Percentiles rank a stretch among this genome's conserved stretches.
Conservation (phyloP, 2,329 filamentous ascomycete genomes). For the Chaetomium sp. region DNA sequence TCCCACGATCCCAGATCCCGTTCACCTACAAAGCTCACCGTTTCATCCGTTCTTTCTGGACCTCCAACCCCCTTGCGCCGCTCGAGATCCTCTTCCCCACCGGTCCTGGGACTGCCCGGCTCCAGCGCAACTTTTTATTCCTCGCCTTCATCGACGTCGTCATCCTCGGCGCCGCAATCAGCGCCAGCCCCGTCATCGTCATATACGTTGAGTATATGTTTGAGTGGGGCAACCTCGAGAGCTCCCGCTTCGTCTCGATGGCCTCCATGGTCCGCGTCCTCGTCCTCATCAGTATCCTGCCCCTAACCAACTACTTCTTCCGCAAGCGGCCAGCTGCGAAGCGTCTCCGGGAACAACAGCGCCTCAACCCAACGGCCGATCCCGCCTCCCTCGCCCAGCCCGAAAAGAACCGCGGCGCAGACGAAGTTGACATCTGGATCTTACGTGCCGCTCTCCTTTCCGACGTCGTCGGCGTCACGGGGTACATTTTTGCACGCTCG, state of each 20-base stretch:
- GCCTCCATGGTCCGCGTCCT: conserved; percentile 71
- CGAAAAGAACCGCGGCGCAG: conserved; percentile 63
- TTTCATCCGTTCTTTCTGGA: conserved; percentile 33
- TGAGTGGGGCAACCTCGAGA: conserved; percentile 74
- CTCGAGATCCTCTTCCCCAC: conserved; percentile 72
- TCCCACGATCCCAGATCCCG: conserved; percentile 12
- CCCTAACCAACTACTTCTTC: conserved; percentile 68
- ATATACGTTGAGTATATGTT: conserved; percentile 79
- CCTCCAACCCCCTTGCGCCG: conserved; percentile 65
- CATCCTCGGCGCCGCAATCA: conserved; percentile 75
- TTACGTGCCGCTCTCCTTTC: conserved; percentile 70
- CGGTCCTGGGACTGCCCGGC: conserved; percentile 52
- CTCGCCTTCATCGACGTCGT: conserved; percentile 76
- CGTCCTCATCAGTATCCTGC: conserved; percentile 68
- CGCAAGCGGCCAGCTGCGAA: conserved; percentile 46
- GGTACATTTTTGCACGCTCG: conserved; percentile 62
- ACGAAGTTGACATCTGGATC: conserved; percentile 68
- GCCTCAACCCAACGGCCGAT: conserved; percentile 24
- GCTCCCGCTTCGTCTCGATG: conserved; percentile 73
- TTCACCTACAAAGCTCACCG: conserved; percentile 21
- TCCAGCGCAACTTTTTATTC: conserved; percentile 76
- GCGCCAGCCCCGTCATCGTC: conserved; percentile 71
- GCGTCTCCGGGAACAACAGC: conserved; percentile 33
- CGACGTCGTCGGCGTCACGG: conserved; percentile 68
- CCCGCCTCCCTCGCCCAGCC: conserved; percentile 26